phyloP scores from a whole-genome alignment of 2,329 filamentous ascomycete species.

The Fonsecaea pugnacius region DNA sequence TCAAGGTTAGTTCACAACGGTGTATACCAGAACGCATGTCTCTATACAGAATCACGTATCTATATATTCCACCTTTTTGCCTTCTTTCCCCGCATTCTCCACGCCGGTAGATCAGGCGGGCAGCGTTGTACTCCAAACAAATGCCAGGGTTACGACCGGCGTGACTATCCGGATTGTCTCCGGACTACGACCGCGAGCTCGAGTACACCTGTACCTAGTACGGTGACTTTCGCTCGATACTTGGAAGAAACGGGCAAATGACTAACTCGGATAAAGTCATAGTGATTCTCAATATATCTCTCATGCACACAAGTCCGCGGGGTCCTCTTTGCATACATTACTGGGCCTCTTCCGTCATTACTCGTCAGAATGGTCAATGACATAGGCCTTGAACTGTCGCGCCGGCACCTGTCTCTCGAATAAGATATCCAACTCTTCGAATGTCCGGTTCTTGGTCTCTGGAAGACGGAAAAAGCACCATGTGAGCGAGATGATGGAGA shows the following conservation, averaged over 20 bases:
- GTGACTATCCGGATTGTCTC: too few relatives aligned
- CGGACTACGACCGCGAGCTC: too few relatives aligned
- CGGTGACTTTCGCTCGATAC: too few relatives aligned
- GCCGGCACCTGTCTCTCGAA: constrained; percentile 31
- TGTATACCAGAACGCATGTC: not conserved
- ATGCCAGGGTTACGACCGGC: not conserved
- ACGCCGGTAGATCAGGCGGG: not conserved
- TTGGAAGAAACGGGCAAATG: not conserved
- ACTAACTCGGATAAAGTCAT: not conserved
- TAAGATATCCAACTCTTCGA: constrained; percentile 34
- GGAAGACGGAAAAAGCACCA: constrained; percentile 43
- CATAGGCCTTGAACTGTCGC: constrained; percentile 18
- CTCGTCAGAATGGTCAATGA: not conserved
- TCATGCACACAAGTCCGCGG: not conserved
- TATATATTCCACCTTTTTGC: not conserved
- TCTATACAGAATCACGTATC: not conserved
- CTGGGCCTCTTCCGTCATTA: not conserved
- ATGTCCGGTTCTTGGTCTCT: constrained; percentile 44
- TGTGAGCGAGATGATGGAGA: constrained; percentile 35
- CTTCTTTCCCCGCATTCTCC: not conserved
- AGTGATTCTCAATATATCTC: too few relatives aligned
- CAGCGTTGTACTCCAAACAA: not conserved
- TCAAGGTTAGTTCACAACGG: not conserved
- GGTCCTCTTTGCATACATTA: not conserved
- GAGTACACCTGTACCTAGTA: too few relatives aligned